Base-by-base conservation (phyloP, 1,139 yeast species). In the Saccharomycopsis hybrid region DNA sequence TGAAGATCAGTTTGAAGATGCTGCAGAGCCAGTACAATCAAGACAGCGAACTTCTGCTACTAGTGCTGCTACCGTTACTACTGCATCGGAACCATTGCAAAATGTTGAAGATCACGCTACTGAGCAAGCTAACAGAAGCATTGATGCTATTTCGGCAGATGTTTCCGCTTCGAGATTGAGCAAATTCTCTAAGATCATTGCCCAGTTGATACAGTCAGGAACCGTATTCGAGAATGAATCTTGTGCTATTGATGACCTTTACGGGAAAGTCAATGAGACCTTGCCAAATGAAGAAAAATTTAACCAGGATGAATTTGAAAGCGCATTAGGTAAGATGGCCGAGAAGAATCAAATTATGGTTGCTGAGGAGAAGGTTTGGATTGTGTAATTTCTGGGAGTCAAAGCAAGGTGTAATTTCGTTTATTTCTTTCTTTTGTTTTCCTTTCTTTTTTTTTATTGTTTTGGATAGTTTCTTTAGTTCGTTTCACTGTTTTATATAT, bases 221-320 rank as follows among this genome's bases (percentile, higher is more conserved):
- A 56, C 75, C 41, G 76, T 80, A 58, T 73, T 70, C 44, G 72
- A 68, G 41, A 77, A 72, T 38, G 69, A 68, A 28, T 66, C 73
- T 3, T 78, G 80, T 53, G 68, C 80, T 4, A 60, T 67, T 43
- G 77, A 70, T 44, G 65, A 66, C 9, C 72, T 76, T 44, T 62
- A 71, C 7, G 72, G 65, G 25, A 68, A 69, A 38, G 63, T 81
- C 42, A 81, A 82, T 60, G 75, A 70, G 50, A 71, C 69, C 44
- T 64, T 83, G 46, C 71, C 78, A 3, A 83, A 78, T 57, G 90
- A 83, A 59, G 89, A 84, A 45, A 66, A 68, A 45, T 85, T 80
- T 61, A 65, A 70, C 11, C 61, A 62, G 3, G 66, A 62, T 4
- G 94, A 85, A 63, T 73, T 77, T 51, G 61, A 65, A 31, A 74